Conservation (phyloP, 2,329 filamentous ascomycete genomes). For the Pseudogymnoascus sp. region DNA sequence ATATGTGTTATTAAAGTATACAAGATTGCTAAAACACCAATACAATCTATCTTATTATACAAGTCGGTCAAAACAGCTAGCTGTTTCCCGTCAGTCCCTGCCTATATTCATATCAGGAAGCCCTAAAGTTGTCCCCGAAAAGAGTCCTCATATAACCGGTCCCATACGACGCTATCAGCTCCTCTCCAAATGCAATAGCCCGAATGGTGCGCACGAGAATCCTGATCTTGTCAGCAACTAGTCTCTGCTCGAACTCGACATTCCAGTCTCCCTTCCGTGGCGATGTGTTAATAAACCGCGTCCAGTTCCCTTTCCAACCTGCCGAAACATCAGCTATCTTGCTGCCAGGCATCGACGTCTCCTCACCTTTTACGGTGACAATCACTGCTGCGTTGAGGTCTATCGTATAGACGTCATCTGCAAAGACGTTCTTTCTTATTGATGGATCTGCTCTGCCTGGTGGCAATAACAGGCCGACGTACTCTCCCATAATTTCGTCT, state of each 20-base stretch:
- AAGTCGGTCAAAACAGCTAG: not conserved
- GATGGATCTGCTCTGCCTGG: not conserved
- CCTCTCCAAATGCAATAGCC: not conserved
- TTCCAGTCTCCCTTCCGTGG: not conserved
- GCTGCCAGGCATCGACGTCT: not conserved
- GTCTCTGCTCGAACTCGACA: not conserved
- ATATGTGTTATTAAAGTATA: not conserved
- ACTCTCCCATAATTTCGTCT: not conserved
- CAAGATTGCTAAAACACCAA: not conserved
- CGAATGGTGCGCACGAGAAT: not conserved
- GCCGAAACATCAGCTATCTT: slow-evolving; percentile 2
- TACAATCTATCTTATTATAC: not conserved
- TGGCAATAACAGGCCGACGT: not conserved
- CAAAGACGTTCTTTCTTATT: not conserved
- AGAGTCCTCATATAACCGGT: not conserved
- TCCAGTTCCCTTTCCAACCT: not conserved
- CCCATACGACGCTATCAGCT: slow-evolving; percentile 2
- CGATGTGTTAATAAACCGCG: not conserved
- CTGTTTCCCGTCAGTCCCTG: not conserved
- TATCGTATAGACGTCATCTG: not conserved
- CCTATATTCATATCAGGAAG: not conserved
- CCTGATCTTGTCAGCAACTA: not conserved
- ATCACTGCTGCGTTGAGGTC: slow-evolving; percentile 2
- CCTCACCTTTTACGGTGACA: not conserved
- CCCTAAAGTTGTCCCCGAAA: not conserved